A percentile compares a stretch with the other conserved stretches of the same genome.
Evolutionary conservation across 257 asterid genomes (phyloP).

Genomic region (Ballota nigra): DNA sequence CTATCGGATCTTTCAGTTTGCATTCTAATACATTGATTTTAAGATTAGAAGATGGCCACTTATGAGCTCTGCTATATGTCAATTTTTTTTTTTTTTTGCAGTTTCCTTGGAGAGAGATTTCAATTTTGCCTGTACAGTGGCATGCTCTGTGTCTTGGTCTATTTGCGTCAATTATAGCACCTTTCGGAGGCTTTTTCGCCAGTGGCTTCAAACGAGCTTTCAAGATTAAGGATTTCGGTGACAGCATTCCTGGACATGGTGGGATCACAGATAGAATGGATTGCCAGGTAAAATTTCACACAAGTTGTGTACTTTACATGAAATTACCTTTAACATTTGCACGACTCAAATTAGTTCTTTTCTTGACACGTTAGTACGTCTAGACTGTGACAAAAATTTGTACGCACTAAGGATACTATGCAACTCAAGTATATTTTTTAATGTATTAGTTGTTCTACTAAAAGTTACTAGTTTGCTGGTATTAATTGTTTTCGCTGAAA

Average conservation of each 20-base stretch:
- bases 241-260: constrained; percentile 95
- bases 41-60: background rate
- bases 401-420: too few relatives aligned
- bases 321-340: background rate
- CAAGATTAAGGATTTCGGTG: constrained; percentile 90
- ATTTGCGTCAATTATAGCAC: constrained; percentile 86
- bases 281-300: constrained; percentile 62
- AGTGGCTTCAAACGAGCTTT: constrained; percentile 93
- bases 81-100: constrained; percentile 22
- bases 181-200: constrained; percentile 90
- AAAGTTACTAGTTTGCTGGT: too few relatives aligned
- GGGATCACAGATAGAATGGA: constrained; percentile 96
- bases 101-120: constrained; percentile 71
- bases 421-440: too few relatives aligned
- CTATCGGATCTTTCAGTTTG: background rate
- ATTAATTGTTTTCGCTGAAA: too few relatives aligned
- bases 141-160: constrained; percentile 76
- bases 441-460: too few relatives aligned
- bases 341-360: background rate
- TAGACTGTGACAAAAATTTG: too few relatives aligned
- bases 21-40: background rate
- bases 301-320: background rate
- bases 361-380: background rate
- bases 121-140: constrained; percentile 76
- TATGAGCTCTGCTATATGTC: constrained; percentile 9